These are phyloP conservation scores for Silene latifolia DNA, from an alignment of 148 eudicot genomes.

Conservation along the genomic window DNA sequence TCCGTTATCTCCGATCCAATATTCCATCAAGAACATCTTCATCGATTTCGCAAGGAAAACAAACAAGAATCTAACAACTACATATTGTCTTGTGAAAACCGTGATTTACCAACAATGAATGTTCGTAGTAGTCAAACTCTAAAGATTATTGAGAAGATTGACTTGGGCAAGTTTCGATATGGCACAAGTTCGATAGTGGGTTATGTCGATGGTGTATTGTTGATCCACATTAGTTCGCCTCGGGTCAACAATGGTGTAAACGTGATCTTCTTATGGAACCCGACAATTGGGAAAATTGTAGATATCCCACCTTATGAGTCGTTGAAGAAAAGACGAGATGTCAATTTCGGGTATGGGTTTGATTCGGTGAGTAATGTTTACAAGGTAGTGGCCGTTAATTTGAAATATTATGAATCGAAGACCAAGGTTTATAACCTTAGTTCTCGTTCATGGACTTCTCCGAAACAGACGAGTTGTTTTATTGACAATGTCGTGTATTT, in stretches of 20 bases:
- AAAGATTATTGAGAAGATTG: not conserved
- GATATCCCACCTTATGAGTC: not conserved
- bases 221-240: conserved; percentile 4
- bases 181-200: not conserved
- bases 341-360: conserved; percentile 8
- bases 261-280: not conserved
- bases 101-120: not conserved
- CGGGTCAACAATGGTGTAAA: not conserved
- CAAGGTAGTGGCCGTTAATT: conserved; percentile 4
- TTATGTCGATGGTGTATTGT: conserved; percentile 2
- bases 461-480: not conserved
- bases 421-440: conserved; percentile 6
- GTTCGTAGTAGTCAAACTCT: not conserved
- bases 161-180: not conserved
- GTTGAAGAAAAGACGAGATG: not conserved
- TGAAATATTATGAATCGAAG: not conserved
- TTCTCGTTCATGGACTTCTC: not conserved
- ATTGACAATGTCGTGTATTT: not conserved
- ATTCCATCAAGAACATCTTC: not conserved
- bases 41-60: not conserved
- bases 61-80: not conserved
- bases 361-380: not conserved
- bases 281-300: not conserved
- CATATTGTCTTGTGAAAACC: not conserved
- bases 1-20: not conserved